These are phyloP conservation scores for Thalassiosira hispida DNA, from an alignment of 352 stramenopile species.

Conservation along the genomic window DNA sequence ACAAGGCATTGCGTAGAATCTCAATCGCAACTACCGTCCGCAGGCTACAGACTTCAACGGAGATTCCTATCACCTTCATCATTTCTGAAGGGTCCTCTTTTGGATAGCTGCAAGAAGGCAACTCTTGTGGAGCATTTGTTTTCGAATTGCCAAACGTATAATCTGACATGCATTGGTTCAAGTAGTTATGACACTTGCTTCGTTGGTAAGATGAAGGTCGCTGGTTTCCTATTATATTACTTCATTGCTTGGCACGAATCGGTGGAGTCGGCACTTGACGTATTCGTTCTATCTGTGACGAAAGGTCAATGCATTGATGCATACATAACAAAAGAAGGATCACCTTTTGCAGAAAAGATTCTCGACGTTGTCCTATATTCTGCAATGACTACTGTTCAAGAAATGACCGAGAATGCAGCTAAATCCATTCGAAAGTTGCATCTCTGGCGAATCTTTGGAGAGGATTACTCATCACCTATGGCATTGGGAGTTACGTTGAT, in stretches of 20 bases:
- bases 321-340: conserved; percentile 58
- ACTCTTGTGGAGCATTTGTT: conserved; percentile 43
- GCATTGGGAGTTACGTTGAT: conserved; percentile 16
- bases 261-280: conserved; percentile 49
- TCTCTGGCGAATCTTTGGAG: conserved; percentile 52
- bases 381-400: conserved; percentile 47
- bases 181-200: conserved; percentile 20
- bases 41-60: conserved; percentile 50
- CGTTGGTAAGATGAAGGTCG: conserved; percentile 25
- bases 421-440: conserved; percentile 45
- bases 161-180: conserved; percentile 32
- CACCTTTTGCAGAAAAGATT: conserved; percentile 47
- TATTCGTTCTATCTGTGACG: conserved; percentile 58
- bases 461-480: conserved; percentile 17
- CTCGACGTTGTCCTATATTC: conserved; percentile 51
- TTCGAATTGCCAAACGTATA: conserved; percentile 30
- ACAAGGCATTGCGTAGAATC: conserved; percentile 29
- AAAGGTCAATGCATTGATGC: conserved; percentile 47
- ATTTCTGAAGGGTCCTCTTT: conserved; percentile 41
- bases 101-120: conserved; percentile 42
- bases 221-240: conserved; percentile 45
- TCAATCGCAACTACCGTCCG: conserved; percentile 17
- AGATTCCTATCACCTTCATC: conserved; percentile 54
- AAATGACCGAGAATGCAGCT: conserved; percentile 32
- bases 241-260: conserved; percentile 63